Base-by-base conservation (phyloP, 1,284 basidiomycete genomes). In the Apiotrichum porosum region DNA sequence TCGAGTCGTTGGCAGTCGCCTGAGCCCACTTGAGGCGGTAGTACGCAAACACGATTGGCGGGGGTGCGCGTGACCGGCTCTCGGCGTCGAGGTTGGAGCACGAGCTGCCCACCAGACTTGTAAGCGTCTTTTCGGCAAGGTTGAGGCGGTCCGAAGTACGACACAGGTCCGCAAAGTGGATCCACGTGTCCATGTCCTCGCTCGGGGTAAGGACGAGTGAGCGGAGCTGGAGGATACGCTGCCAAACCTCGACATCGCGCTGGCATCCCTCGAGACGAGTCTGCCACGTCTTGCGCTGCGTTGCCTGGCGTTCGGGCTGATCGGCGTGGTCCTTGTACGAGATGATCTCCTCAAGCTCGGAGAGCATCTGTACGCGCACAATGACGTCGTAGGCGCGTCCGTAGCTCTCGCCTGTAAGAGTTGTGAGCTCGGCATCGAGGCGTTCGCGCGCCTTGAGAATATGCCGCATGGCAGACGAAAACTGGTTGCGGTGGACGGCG, bases 201-300 rank as follows among this genome's bases (percentile, higher is more conserved):
- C 88, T 88, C 0, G 95, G 95, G 37, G 84, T 88, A 26, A 97
- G 78, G 19, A 99, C 93, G 42, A 98, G 80, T 1, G 92, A 91
- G 50, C 95, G 83, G 33, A 99, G 91, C 76, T 97, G 94, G 15
- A 99, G 76, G 40, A 98, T 91, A 19, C 94, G 84, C 73, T 98
- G 95, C 95, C 95, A 99, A 4, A 97, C 92, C 71, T 99, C 95
- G 17, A 98, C 95, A 60, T 98, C 95, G 15, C 91, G 88, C 68
- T 98, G 93, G 72, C 94, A 97, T 3, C 93, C 95, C 75, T 91
- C 86, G 35, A 99, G 74, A 52, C 89, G 60, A 69, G 89, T 92
- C 83, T 92, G 89, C 92, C 92, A 97, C 0, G 92, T 95, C 72
- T 84, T 86, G 42, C 88, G 80, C 77, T 93, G 91, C 6, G 81